Conservation (phyloP, 2,329 filamentous ascomycete species). For the Pseudogymnoascus sp. region DNA sequence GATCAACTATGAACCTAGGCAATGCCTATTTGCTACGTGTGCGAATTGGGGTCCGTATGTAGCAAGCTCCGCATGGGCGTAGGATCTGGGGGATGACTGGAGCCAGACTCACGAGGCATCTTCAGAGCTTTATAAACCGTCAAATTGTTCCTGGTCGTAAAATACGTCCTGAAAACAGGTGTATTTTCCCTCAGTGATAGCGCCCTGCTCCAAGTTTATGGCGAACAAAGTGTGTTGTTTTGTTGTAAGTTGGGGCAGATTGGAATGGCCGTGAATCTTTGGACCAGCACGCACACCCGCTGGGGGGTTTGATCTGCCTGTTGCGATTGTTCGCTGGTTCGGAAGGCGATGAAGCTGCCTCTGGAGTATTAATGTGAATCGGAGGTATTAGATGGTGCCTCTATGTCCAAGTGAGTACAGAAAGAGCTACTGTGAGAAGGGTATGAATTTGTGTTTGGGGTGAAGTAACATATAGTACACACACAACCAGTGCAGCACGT, state of each 20-base stretch:
- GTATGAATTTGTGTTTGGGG: slow-evolving; percentile 2
- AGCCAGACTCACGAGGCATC: slow-evolving; percentile 4
- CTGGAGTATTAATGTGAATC: neutral
- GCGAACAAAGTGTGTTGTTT: neutral
- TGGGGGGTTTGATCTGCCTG: neutral
- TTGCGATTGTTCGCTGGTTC: neutral
- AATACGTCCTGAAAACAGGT: slow-evolving; percentile 1
- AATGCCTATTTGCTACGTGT: neutral
- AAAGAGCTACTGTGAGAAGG: slow-evolving; percentile 3
- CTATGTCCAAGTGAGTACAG: neutral
- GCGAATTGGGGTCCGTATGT: neutral
- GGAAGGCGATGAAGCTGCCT: neutral
- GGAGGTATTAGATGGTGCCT: neutral
- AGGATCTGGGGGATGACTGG: neutral
- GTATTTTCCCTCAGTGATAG: neutral
- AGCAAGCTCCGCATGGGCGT: neutral
- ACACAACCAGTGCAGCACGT: neutral
- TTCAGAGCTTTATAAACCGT: neutral
- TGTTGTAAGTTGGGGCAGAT: neutral
- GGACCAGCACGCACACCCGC: neutral
- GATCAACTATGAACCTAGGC: neutral
- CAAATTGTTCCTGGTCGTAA: neutral
- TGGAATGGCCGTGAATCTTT: neutral
- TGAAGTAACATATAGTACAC: neutral
- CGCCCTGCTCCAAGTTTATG: neutral